Conservation (phyloP, 2,329 filamentous ascomycete species). For the Periglandula ipomoeae region DNA sequence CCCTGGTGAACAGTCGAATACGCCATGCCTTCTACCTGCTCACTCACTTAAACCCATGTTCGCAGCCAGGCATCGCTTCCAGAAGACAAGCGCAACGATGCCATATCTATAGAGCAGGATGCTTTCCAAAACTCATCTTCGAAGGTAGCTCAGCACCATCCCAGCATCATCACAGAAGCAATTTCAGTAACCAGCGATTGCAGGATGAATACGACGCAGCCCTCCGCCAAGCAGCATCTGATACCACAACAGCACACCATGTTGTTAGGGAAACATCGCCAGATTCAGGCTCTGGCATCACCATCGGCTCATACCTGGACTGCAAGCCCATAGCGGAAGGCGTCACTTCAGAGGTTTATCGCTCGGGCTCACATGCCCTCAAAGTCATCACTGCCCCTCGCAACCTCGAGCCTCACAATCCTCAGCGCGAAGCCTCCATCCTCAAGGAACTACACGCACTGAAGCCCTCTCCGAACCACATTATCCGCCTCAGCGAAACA, state of each 20-base stretch:
- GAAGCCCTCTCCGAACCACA: conserved; percentile 19
- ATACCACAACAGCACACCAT: neutral
- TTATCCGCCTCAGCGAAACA: conserved; percentile 61
- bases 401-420: conserved; percentile 73
- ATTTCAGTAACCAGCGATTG: neutral
- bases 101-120: conserved; percentile 56
- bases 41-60: neutral
- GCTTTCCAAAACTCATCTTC: conserved; percentile 50
- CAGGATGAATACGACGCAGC: conserved; percentile 51
- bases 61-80: conserved; percentile 22
- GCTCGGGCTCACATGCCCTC: conserved; percentile 55
- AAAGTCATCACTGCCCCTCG: conserved; percentile 75
- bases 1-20: too few species aligned
- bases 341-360: conserved; percentile 76
- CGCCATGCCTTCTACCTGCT: neutral
- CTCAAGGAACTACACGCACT: conserved; percentile 46
- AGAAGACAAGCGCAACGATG: conserved; percentile 28
- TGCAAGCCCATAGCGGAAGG: conserved; percentile 55
- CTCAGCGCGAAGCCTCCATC: conserved; percentile 68
- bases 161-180: neutral
- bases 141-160: conserved; percentile 30
- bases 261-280: neutral
- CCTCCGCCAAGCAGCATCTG: conserved; percentile 8
- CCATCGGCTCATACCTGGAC: conserved; percentile 43
- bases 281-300: conserved; percentile 22